Evolutionary conservation across 208 protist genomes (phyloP), one percentile per base, ranked within the genome.

Genomic region (Porcisia hertigi): DNA sequence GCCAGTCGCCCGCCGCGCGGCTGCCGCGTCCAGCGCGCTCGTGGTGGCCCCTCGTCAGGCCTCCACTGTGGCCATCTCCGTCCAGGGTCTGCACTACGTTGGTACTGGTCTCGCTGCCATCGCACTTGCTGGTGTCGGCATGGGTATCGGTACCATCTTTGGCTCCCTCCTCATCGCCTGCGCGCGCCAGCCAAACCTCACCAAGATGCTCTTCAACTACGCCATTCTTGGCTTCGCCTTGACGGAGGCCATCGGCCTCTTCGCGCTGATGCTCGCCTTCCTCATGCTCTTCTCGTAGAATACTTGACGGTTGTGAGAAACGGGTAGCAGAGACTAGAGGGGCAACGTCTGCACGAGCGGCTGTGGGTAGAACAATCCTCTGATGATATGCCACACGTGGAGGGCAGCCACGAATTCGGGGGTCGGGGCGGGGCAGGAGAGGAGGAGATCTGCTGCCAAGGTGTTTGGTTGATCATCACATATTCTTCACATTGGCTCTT

Each of bases 191-290:
- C 94, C 94, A 23, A 96, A 96, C 83, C 76, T 97, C 69, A 92
- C 91, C 72, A 94, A 94, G 85, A 94, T 95, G 92, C 86, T 97
- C 55, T 96, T 97, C 83, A 96, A 96, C 90, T 97, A 97, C 84
- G 91, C 92, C 76, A 96, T 97, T 95, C 91, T 97, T 12, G 94
- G 94, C 55, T 97, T 97, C 80, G 94, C 94, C 66, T 86, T 97
- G 80, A 96, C 94, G 63, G 94, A 97, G 85, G 94, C 94, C 81
- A 96, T 97, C 74, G 94, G 92, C 73, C 86, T 97, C 81, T 97
- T 97, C 77, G 90, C 92, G 2, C 90, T 96, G 79, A 95, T 97
- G 92, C 88, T 96, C 72, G 92, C 94, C 77, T 97, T 97, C 87
- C 91, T 97, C 82, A 97, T 97, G 93, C 91, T 97, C 87, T 97